phyloP scores from a whole-genome alignment of 495 filamentous ascomycete species.

The Penicillium subrubescens region DNA sequence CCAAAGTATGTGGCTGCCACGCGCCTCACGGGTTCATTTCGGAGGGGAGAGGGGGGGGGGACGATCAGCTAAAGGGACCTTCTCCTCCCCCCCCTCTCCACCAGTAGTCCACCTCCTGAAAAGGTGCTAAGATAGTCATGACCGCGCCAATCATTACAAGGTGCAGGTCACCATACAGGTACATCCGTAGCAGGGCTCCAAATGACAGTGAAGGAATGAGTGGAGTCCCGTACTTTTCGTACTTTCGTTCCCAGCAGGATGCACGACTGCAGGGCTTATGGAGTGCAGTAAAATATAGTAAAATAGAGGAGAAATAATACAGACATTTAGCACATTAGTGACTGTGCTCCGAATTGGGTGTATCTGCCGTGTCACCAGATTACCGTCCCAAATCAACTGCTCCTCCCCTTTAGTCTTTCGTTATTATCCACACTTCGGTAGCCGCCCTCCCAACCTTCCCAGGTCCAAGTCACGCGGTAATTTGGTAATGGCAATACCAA shows the following conservation, averaged over 20 bases:
- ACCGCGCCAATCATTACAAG: constrained; percentile 3
- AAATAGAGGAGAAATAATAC: not conserved
- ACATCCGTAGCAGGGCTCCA: not conserved
- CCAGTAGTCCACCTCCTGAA: constrained; percentile 14
- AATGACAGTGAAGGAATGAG: not conserved
- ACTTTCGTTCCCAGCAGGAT: not conserved
- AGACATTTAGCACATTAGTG: not conserved
- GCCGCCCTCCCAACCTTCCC: not conserved
- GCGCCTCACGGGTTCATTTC: constrained; percentile 20
- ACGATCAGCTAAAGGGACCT: constrained; percentile 29
- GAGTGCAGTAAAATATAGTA: not conserved
- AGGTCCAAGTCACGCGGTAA: not conserved
- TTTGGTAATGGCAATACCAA: not conserved
- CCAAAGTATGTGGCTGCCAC: constrained; percentile 19
- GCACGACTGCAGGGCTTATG: not conserved
- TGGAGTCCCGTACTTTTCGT: not conserved
- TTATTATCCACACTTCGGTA: not conserved
- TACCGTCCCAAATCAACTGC: not conserved
- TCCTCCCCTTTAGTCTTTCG: not conserved
- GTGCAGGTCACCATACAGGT: constrained; percentile 1
- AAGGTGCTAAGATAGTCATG: constrained; percentile 29
- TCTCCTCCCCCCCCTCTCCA: constrained; percentile 12
- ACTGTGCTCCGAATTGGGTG: too few relatives aligned
- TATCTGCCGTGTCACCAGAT: not conserved
- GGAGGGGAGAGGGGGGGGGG: constrained; percentile 6